Evolutionary conservation across 2,329 filamentous ascomycete genomes (phyloP), one percentile per base, ranked within the genome.

Genomic region (Colletotrichum musicola): DNA sequence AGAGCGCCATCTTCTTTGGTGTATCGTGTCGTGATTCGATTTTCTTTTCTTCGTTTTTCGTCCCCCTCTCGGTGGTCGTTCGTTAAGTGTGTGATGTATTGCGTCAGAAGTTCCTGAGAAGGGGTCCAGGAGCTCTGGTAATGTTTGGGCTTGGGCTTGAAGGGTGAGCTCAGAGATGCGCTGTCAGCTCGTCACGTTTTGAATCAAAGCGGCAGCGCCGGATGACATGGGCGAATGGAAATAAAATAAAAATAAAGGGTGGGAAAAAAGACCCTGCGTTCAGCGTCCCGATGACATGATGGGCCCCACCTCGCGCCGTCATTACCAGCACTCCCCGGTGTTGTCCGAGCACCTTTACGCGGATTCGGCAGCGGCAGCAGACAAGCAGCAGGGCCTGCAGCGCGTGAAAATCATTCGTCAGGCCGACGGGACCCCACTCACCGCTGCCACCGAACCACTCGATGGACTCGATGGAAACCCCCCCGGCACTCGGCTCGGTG

Each of bases 201-300:
- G 57, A 55, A 51, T 25, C 56, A 66, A 61, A 46, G 55, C 62
- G 66, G 66, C 62, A 60, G 66, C 49, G 62, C 44, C 66, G 66
- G 62, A 68, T 65, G 61, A 60, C 59, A 57, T 63, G 38, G 44
- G n/a, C 18, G 6, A 35, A 35, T 9, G 10, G 10, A 35, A 10
- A 35, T 9, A 35, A 35, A 35, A 35, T 35, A 35, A 35, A 35
- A 58, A 54, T 58, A 59, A 65, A 55, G 35, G 38, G 66, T 51
- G 42, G 66, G 30, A 35, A 25, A 35, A 66, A 69, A 65, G 66
- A 61, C 66, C 66, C 66, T 69, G 67, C 63, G 63, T 63, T 63
- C 30, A 35, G 30, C 30, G 30, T 35, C 57, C 58, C 57, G 47
- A 69, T 68, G 67, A 69, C 67, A 69, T 68, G 57, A 69, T 57